Evolutionary conservation across 2,329 filamentous ascomycete genomes (phyloP).

Genomic region (Amesomyces nigricolor): DNA sequence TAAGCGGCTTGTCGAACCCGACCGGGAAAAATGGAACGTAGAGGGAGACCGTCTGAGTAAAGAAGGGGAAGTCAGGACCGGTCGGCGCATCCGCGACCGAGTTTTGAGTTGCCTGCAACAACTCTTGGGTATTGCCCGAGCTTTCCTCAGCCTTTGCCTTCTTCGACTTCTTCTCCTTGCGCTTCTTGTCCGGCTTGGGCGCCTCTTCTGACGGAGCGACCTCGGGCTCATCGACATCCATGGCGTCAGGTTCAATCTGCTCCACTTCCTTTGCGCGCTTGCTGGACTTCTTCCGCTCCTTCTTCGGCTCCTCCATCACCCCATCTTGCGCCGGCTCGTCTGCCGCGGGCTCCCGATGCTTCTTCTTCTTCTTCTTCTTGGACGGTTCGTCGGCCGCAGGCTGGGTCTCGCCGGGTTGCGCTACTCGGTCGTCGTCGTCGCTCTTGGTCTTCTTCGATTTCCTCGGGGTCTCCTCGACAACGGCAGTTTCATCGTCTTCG

Average conservation of each 20-base stretch:
- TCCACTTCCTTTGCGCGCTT: slow-evolving; percentile 27
- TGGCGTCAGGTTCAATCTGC: slow-evolving; percentile 9
- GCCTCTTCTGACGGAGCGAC: slow-evolving; percentile 1
- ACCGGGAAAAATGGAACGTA: slow-evolving; percentile 70
- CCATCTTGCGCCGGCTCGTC: slow-evolving; percentile 8
- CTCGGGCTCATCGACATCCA: slow-evolving; percentile 19
- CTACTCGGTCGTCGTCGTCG: slow-evolving; percentile 6
- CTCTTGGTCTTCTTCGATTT: slow-evolving; percentile 40
- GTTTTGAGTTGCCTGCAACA: slow-evolving; percentile 24
- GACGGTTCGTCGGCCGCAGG: neutral
- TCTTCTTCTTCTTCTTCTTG: slow-evolving; percentile 26
- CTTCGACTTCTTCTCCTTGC: slow-evolving; percentile 33
- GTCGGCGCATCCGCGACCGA: slow-evolving; percentile 34
- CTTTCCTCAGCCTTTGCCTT: slow-evolving; percentile 27
- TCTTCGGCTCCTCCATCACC: slow-evolving; percentile 32
- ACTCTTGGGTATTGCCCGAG: slow-evolving; percentile 27
- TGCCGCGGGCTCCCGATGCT: slow-evolving; percentile 13
- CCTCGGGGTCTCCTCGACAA: slow-evolving; percentile 41
- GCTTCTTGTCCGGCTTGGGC: slow-evolving; percentile 20
- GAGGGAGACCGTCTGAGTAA: slow-evolving; percentile 72
- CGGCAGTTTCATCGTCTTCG: slow-evolving; percentile 37
- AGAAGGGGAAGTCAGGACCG: slow-evolving; percentile 61
- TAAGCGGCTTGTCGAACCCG: slow-evolving; percentile 63
- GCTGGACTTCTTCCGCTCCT: slow-evolving; percentile 35
- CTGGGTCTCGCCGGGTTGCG: neutral